Percentiles rank a stretch among this genome's conserved stretches.
Evolutionary conservation across 2,329 filamentous ascomycete species (phyloP).

Genomic region (Neophaeococcomyces aloes): DNA sequence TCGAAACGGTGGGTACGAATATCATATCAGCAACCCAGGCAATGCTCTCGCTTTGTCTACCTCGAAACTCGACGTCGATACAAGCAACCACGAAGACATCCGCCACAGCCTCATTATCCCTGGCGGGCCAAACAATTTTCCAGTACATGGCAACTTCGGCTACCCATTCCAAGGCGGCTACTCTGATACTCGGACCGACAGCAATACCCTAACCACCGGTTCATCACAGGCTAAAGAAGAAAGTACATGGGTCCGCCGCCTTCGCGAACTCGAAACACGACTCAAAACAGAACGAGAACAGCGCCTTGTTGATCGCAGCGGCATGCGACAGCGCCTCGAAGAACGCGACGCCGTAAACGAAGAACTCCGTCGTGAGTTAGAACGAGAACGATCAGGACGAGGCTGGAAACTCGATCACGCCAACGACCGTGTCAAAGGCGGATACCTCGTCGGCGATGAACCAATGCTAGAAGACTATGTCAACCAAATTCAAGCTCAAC

Average conservation of each 20-base stretch:
- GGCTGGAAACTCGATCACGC: conserved; percentile 1
- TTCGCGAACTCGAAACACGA: conserved; percentile 78
- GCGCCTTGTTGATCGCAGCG: conserved; percentile 69
- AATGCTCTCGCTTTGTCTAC: conserved; percentile 1
- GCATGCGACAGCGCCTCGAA: conserved; percentile 68
- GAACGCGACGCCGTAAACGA: conserved; percentile 66
- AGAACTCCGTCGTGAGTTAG: conserved; percentile 55
- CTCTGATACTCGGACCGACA: neutral
- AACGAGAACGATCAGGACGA: conserved; percentile 37
- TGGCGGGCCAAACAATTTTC: conserved; percentile 16
- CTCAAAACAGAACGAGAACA: conserved; percentile 85
- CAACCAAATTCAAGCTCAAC: conserved; percentile 2
- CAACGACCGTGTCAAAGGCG: neutral
- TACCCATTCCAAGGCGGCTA: conserved; percentile 10
- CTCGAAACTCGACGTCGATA: neutral
- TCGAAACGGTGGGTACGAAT: conserved; percentile 5
- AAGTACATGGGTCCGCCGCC: conserved; percentile 71
- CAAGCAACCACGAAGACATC: neutral
- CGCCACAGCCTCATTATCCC: conserved; percentile 16
- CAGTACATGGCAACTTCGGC: conserved; percentile 19
- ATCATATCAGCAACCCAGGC: conserved; percentile 3
- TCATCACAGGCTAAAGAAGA: conserved; percentile 36
- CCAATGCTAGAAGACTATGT: conserved; percentile 7
- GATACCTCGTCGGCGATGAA: conserved; percentile 6
- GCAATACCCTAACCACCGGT: neutral